Evolutionary conservation across 768 basidiomycete genomes (phyloP).

Genomic region (Lactifluus hygrophoroides): DNA sequence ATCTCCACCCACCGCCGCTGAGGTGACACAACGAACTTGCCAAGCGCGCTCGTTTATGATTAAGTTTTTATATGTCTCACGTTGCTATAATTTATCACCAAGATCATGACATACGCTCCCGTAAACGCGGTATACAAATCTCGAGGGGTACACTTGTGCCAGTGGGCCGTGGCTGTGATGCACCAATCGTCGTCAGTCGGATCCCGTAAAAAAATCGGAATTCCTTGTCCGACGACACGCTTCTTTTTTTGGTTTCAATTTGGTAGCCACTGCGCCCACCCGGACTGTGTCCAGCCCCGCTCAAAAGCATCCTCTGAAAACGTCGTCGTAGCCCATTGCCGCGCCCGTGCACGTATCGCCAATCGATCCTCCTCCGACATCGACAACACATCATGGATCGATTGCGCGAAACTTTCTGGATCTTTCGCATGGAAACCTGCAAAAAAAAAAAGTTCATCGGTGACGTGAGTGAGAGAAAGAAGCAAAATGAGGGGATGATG

Average conservation of each 20-base stretch:
- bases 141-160: background rate
- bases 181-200: too few species aligned
- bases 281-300: constrained; percentile 59
- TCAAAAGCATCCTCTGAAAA: constrained; percentile 79
- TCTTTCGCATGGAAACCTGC: constrained; percentile 74
- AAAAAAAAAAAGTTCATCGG: background rate
- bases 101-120: background rate
- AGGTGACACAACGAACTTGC: too few species aligned
- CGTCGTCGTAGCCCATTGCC: constrained; percentile 58
- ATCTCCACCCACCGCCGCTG: too few species aligned
- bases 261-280: constrained; percentile 38
- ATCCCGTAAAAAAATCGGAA: too few species aligned
- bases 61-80: background rate
- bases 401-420: constrained; percentile 54
- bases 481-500: background rate
- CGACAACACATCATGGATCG: constrained; percentile 53
- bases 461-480: background rate
- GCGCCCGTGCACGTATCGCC: constrained; percentile 59
- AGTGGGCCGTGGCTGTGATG: too few species aligned
- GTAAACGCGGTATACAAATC: background rate
- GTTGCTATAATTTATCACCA: background rate
- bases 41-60: too few species aligned
- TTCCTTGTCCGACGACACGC: too few species aligned
- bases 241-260: background rate
- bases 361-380: constrained; percentile 46